phyloP scores from a whole-genome alignment of 2,329 filamentous ascomycete genomes.

The Zasmidium cellare region DNA sequence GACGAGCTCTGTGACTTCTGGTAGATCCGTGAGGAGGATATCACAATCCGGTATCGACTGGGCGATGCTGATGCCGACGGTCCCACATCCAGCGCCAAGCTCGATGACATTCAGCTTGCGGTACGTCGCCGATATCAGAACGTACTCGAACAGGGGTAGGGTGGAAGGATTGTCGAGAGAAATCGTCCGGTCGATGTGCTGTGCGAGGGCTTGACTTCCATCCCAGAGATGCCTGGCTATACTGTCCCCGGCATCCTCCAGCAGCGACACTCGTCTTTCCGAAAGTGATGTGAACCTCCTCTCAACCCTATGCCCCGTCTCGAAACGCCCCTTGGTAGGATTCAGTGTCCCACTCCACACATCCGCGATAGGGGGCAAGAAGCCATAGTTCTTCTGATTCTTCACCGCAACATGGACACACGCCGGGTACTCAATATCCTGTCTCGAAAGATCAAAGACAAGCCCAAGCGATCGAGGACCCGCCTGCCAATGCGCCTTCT shows the following conservation, averaged over 20 bases:
- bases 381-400: constrained; percentile 31
- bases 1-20: constrained; percentile 63
- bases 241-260: constrained; percentile 71
- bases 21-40: constrained; percentile 64
- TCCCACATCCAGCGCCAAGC: constrained; percentile 67
- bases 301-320: constrained; percentile 56
- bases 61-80: constrained; percentile 65
- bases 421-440: constrained; percentile 39
- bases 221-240: constrained; percentile 74
- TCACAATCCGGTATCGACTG: constrained; percentile 53
- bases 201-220: constrained; percentile 59
- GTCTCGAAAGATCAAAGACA: constrained; percentile 41
- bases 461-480: constrained; percentile 48
- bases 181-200: constrained; percentile 50
- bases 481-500: constrained; percentile 44
- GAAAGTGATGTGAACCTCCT: constrained; percentile 51
- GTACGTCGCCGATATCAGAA: constrained; percentile 40
- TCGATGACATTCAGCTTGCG: constrained; percentile 58
- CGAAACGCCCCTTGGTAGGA: constrained; percentile 36
- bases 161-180: constrained; percentile 31
- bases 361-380: constrained; percentile 50
- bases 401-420: constrained; percentile 43
- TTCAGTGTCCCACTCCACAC: constrained; percentile 56
- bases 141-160: constrained; percentile 38
- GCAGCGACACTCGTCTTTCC: constrained; percentile 51